Conservation (phyloP, 768 basidiomycete species). For the Agrocybe praecox region DNA sequence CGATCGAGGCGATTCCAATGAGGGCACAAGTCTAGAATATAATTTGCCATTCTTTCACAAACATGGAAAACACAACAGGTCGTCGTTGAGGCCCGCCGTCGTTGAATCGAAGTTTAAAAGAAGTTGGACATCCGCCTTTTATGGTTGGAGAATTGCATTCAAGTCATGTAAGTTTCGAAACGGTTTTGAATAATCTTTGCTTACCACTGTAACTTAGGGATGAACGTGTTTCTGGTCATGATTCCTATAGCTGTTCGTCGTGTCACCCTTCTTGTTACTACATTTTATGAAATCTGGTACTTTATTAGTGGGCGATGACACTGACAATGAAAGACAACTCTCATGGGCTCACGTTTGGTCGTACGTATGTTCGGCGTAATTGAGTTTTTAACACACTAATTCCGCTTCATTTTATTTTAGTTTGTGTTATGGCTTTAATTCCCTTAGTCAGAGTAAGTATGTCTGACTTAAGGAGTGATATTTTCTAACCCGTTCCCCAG, state of each 20-base stretch:
- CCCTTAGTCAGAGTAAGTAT: slow-evolving; percentile 71
- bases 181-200: background rate
- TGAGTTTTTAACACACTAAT: background rate
- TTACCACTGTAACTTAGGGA: slow-evolving; percentile 44
- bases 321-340: slow-evolving; percentile 43
- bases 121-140: slow-evolving; percentile 13
- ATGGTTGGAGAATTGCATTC: slow-evolving; percentile 28
- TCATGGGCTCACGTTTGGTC: slow-evolving; percentile 59
- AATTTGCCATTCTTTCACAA: slow-evolving; percentile 23
- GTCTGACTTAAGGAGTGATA: background rate
- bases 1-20: slow-evolving; percentile 16
- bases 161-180: slow-evolving; percentile 25
- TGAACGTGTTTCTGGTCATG: slow-evolving; percentile 66
- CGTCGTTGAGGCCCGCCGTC: background rate
- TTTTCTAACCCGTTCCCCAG: slow-evolving; percentile 30
- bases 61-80: slow-evolving; percentile 1
- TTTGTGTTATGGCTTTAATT: slow-evolving; percentile 69
- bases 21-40: slow-evolving; percentile 9
- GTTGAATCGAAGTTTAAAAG: background rate
- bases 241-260: slow-evolving; percentile 68
- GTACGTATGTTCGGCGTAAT: background rate
- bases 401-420: slow-evolving; percentile 37
- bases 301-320: slow-evolving; percentile 57
- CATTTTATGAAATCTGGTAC: background rate
- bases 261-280: background rate